Conservation (phyloP, 1,139 yeast species). For the Pneumocystis jirovecii region DNA sequence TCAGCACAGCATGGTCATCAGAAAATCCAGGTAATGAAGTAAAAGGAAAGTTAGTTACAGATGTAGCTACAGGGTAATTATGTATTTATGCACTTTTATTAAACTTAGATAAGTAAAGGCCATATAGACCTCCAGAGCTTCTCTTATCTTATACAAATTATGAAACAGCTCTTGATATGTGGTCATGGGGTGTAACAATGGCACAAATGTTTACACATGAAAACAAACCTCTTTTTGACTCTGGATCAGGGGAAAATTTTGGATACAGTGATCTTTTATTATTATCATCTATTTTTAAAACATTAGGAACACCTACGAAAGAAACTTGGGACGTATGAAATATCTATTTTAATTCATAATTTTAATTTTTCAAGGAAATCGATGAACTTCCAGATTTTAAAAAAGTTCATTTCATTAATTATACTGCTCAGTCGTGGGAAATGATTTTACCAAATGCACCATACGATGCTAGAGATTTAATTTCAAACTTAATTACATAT, state of each 20-base stretch:
- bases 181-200: slow-evolving; percentile 1
- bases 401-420: neutral
- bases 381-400: neutral
- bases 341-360: neutral
- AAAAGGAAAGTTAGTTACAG: neutral
- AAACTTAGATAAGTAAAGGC: neutral
- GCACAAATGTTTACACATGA: neutral
- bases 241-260: neutral
- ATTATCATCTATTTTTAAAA: slow-evolving; percentile 1
- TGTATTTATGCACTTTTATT: neutral
- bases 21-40: neutral
- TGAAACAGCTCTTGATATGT: neutral
- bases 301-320: neutral
- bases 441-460: neutral
- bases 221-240: neutral
- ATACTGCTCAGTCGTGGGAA: neutral
- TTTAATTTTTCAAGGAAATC: neutral
- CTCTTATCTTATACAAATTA: neutral
- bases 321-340: neutral
- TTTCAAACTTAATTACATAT: neutral
- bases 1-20: neutral
- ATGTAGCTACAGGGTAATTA: neutral
- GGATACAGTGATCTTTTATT: slow-evolving; percentile 1
- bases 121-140: slow-evolving; percentile 1
- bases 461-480: neutral